Evolutionary conservation across 306 rosid genomes (phyloP).

Genomic region (Ormosia semicastrata): DNA sequence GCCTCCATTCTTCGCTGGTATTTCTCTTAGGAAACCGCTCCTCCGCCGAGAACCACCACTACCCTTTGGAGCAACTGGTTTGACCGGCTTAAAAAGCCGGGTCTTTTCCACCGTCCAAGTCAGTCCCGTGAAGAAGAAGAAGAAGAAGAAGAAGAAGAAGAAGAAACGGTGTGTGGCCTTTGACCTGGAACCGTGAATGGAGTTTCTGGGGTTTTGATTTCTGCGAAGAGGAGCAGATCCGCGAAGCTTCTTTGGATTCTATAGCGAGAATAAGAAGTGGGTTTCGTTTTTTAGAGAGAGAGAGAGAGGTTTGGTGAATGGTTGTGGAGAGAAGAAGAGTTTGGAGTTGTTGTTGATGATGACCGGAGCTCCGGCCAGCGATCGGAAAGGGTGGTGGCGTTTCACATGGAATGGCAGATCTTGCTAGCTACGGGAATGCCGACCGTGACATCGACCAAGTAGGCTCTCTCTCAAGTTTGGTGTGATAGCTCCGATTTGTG

Average conservation of each 20-base stretch:
- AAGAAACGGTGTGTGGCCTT: constrained; percentile 4
- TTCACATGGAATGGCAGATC: constrained; percentile 99
- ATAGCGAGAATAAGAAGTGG: constrained; percentile 28
- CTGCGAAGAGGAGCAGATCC: constrained; percentile 49
- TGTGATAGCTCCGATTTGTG: not conserved
- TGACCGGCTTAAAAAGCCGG: not conserved
- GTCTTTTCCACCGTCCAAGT: constrained; percentile 14
- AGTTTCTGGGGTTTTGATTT: constrained; percentile 37
- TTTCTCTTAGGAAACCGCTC: not conserved
- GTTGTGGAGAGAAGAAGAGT: constrained; percentile 59
- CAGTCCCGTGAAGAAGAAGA: constrained; percentile 36
- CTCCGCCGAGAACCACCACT: not conserved
- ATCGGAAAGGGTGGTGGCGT: constrained; percentile 94
- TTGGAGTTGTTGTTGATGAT: constrained; percentile 65
- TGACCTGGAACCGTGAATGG: constrained; percentile 46
- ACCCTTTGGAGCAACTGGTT: constrained; percentile 10
- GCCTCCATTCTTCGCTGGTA: constrained; percentile 13
- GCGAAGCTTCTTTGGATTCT: constrained; percentile 25
- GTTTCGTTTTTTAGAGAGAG: constrained; percentile 19
- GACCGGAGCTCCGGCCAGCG: constrained; percentile 83
- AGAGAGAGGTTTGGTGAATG: constrained; percentile 56
- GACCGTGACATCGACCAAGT: constrained; percentile 90
- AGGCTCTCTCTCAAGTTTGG: constrained; percentile 37
- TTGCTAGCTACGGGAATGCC: constrained; percentile 89
- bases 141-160: constrained; percentile 26